A percentile compares a stretch with the other conserved stretches of the same genome.
Evolutionary conservation across 129 eudicot genomes (phyloP).

Genomic region (Escallonia rubra): DNA sequence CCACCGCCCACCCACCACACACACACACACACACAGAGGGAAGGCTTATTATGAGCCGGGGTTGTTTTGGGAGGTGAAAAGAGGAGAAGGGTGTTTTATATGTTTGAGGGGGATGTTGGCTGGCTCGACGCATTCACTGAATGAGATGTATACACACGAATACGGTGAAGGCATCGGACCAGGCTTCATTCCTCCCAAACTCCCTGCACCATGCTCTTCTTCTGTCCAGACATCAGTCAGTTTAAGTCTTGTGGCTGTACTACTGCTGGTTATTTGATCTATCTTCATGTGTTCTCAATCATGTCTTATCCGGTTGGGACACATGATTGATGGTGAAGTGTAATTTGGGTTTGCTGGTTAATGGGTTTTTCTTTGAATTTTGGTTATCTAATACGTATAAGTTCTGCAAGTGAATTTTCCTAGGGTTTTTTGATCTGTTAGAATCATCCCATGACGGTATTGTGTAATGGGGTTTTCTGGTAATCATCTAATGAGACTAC

Average conservation of each 20-base stretch:
- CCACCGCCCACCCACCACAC: too few relatives aligned
- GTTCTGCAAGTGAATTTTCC: too few relatives aligned
- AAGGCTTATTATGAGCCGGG: too few relatives aligned
- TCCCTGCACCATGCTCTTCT: slow-evolving; percentile 15
- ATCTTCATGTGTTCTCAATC: neutral
- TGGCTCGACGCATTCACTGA: slow-evolving; percentile 52
- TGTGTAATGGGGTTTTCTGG: too few relatives aligned
- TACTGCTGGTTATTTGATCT: neutral
- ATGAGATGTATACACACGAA: neutral
- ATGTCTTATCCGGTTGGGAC: too few relatives aligned
- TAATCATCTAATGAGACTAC: too few relatives aligned
- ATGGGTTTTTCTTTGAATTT: too few relatives aligned
- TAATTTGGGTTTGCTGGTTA: neutral
- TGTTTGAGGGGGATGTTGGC: slow-evolving; percentile 69
- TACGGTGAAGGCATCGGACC: slow-evolving; percentile 76
- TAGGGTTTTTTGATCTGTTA: too few relatives aligned
- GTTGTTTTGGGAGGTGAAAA: neutral
- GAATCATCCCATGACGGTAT: too few relatives aligned
- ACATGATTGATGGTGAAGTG: neutral
- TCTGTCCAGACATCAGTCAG: neutral
- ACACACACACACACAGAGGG: too few relatives aligned
- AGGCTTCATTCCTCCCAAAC: slow-evolving; percentile 99
- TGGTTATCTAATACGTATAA: too few relatives aligned
- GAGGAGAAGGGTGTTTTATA: slow-evolving; percentile 4
- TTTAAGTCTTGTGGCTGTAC: too few relatives aligned